These are phyloP conservation scores for Eucalyptus erythrocorys DNA, from an alignment of 345 rosid species.

Conservation along the genomic window DNA sequence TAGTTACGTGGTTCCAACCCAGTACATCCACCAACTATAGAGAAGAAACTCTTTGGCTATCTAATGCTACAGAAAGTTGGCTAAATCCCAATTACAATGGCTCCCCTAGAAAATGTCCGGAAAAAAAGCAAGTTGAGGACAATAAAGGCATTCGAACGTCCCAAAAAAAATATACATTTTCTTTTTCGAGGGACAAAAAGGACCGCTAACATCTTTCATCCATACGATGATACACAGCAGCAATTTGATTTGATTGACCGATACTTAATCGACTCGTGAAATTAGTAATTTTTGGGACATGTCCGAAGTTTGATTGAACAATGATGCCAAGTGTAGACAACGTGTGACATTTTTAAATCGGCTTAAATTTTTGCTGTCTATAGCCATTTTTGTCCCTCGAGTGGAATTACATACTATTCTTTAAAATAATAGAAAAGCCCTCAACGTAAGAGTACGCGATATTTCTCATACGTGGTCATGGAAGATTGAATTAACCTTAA, in stretches of 20 bases:
- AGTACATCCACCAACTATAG: neutral
- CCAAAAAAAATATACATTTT: no score
- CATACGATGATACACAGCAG: no score
- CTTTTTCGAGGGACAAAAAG: neutral
- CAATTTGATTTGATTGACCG: neutral
- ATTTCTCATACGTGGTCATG: neutral
- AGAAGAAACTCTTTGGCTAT: no score
- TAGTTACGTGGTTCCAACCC: neutral
- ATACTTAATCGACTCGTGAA: neutral
- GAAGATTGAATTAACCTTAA: neutral
- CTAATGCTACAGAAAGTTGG: neutral
- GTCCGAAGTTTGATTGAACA: neutral
- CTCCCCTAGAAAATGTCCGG: neutral
- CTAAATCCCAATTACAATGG: neutral
- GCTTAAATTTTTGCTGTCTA: neutral
- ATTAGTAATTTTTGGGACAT: neutral
- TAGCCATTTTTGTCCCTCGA: neutral
- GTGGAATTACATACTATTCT: neutral
- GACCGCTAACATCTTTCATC: neutral
- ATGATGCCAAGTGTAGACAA: neutral
- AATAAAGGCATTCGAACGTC: neutral
- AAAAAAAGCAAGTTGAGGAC: neutral
- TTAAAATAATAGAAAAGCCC: neutral
- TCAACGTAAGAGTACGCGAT: rapidly evolving
- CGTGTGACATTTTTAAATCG: no score